These are phyloP conservation scores for Podaxis rugospora DNA, from an alignment of 768 basidiomycete species.

Conservation along the genomic window DNA sequence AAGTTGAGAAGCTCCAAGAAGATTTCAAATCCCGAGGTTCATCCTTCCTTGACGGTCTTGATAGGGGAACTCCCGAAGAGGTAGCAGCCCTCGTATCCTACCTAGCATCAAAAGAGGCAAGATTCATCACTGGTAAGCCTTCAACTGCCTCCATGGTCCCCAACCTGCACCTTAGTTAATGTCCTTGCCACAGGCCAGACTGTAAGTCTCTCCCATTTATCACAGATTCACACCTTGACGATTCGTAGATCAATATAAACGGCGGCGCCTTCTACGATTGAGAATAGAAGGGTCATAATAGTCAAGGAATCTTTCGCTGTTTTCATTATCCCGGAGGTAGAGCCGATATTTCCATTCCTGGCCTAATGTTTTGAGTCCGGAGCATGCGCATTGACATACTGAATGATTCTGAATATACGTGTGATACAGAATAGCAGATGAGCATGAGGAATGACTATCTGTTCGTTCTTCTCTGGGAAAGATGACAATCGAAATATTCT, in stretches of 20 bases:
- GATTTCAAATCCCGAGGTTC: neutral
- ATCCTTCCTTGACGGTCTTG: neutral
- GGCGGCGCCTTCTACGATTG: constrained; percentile 12
- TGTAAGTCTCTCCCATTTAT: neutral
- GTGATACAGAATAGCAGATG: neutral
- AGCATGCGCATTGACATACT: neutral
- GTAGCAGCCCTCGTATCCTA: constrained; percentile 18
- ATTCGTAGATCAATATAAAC: constrained; percentile 6
- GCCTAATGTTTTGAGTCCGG: neutral
- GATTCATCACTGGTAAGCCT: constrained; percentile 16
- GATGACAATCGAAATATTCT: too few relatives aligned
- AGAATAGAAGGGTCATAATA: neutral
- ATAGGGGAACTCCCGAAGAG: constrained; percentile 11
- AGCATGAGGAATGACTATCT: too few relatives aligned
- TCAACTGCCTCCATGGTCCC: neutral
- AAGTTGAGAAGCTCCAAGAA: neutral
- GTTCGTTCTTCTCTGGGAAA: too few relatives aligned
- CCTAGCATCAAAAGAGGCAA: constrained; percentile 17
- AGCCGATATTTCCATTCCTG: neutral
- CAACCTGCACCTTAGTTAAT: neutral
- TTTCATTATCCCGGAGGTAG: neutral
- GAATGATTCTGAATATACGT: neutral
- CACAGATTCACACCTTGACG: neutral
- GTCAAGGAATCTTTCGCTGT: constrained; percentile 1
- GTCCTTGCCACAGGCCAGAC: neutral